Evolutionary conservation across 148 eudicot species (phyloP).

Genomic region (Vaccinium macrocarpon): DNA sequence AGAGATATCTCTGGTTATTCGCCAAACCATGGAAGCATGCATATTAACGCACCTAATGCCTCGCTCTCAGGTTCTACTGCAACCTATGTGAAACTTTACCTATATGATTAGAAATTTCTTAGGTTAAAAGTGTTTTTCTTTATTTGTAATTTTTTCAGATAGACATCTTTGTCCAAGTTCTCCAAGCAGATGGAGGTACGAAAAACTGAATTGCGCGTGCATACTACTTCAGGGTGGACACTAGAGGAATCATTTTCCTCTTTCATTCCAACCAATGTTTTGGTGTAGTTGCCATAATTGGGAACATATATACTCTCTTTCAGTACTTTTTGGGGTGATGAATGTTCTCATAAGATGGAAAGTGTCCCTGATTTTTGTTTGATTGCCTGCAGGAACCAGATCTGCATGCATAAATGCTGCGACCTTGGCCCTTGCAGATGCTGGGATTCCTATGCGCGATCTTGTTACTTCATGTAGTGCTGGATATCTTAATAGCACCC

Average conservation of each 20-base stretch:
- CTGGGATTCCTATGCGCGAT: constrained; percentile 97
- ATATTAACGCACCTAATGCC: constrained; percentile 85
- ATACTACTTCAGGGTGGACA: background rate
- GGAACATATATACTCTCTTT: background rate
- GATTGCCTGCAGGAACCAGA: constrained; percentile 64
- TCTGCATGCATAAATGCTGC: constrained; percentile 99
- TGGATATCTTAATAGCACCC: constrained; percentile 81
- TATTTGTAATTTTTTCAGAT: constrained; percentile 49
- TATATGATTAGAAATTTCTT: background rate
- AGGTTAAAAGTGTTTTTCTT: constrained; percentile 9
- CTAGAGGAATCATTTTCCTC: background rate
- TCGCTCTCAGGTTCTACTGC: constrained; percentile 68
- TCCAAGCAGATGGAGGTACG: constrained; percentile 97
- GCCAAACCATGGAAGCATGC: constrained; percentile 96
- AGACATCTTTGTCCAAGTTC: constrained; percentile 97
- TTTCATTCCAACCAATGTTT: background rate
- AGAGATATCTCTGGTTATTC: constrained; percentile 91
- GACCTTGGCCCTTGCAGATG: constrained; percentile 95
- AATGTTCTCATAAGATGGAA: background rate
- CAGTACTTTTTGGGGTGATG: background rate
- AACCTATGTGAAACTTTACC: background rate
- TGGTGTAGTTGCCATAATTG: background rate
- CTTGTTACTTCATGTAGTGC: constrained; percentile 93
- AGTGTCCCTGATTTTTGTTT: background rate
- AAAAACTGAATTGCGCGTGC: background rate